Evolutionary conservation across 441 rosid genomes (phyloP).

Genomic region (Sinapis alba): DNA sequence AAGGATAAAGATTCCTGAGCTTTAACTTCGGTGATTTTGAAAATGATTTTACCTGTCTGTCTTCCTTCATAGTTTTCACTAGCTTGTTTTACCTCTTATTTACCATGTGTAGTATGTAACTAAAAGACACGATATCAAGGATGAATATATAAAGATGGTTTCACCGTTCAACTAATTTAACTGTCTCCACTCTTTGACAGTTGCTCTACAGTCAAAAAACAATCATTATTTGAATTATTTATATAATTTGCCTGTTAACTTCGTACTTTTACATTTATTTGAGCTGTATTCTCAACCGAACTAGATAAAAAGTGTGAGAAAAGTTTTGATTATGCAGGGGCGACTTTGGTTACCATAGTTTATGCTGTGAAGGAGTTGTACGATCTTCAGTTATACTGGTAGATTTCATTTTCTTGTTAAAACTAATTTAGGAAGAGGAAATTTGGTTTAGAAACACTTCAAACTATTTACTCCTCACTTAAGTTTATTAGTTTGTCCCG

Average conservation of each 20-base stretch:
- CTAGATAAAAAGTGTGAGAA: no score
- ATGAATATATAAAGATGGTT: not conserved
- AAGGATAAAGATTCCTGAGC: constrained; percentile 67
- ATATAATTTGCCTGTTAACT: not conserved
- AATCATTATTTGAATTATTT: not conserved
- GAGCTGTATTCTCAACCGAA: no score
- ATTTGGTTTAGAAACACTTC: no score
- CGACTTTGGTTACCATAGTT: no score
- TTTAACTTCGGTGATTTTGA: constrained; percentile 19
- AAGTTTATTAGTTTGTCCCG: no score
- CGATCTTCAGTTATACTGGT: no score
- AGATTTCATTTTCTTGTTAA: no score
- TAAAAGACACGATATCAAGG: not conserved
- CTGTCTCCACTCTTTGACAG: not conserved
- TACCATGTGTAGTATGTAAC: not conserved
- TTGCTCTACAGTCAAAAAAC: not conserved
- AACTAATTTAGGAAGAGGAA: no score
- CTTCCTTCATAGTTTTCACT: not conserved
- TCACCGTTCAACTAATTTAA: not conserved
- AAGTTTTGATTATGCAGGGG: no score
- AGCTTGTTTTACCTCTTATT: not conserved
- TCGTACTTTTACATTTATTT: not conserved
- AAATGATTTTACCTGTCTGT: not conserved
- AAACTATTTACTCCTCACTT: not conserved
- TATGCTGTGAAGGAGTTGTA: no score